Percentiles rank a stretch among this genome's conserved stretches.
Evolutionary conservation across 2,329 filamentous ascomycete species (phyloP).

Genomic region (Colletotrichum magnum): DNA sequence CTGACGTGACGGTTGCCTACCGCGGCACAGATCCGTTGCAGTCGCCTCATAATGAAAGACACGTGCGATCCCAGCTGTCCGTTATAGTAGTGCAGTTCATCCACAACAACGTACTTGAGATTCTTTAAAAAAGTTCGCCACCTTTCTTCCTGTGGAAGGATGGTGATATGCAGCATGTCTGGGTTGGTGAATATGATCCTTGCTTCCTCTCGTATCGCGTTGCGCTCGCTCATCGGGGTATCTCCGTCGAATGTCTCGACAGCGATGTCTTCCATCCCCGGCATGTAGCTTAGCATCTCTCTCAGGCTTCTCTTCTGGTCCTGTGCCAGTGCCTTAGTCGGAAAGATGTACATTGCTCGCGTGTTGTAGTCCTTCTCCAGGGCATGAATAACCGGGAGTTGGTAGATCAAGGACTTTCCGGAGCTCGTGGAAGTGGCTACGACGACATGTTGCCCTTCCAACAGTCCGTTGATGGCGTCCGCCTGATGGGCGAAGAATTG

Average conservation of each 20-base stretch:
- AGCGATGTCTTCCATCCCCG: slow-evolving; percentile 79
- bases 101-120: slow-evolving; percentile 89
- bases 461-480: slow-evolving; percentile 90
- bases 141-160: slow-evolving; percentile 89
- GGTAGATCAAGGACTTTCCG: slow-evolving; percentile 98
- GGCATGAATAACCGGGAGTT: slow-evolving; percentile 90
- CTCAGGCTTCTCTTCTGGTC: slow-evolving; percentile 92
- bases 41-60: slow-evolving; percentile 91
- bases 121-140: slow-evolving; percentile 94
- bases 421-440: slow-evolving; percentile 96
- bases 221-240: slow-evolving; percentile 85
- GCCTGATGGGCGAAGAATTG: slow-evolving; percentile 92
- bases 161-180: slow-evolving; percentile 96
- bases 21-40: slow-evolving; percentile 89
- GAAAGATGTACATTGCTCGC: slow-evolving; percentile 97
- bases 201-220: slow-evolving; percentile 86
- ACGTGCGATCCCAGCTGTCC: slow-evolving; percentile 95
- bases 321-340: slow-evolving; percentile 95
- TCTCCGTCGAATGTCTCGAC: slow-evolving; percentile 98
- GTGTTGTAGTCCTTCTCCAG: slow-evolving; percentile 83
- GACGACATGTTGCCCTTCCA: slow-evolving; percentile 88
- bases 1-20: slow-evolving; percentile 88
- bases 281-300: slow-evolving; percentile 86
- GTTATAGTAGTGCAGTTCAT: slow-evolving; percentile 97
- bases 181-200: slow-evolving; percentile 98